These are phyloP conservation scores for Termitomyces sp. DNA, from an alignment of 768 basidiomycete species.

Conservation along the genomic window DNA sequence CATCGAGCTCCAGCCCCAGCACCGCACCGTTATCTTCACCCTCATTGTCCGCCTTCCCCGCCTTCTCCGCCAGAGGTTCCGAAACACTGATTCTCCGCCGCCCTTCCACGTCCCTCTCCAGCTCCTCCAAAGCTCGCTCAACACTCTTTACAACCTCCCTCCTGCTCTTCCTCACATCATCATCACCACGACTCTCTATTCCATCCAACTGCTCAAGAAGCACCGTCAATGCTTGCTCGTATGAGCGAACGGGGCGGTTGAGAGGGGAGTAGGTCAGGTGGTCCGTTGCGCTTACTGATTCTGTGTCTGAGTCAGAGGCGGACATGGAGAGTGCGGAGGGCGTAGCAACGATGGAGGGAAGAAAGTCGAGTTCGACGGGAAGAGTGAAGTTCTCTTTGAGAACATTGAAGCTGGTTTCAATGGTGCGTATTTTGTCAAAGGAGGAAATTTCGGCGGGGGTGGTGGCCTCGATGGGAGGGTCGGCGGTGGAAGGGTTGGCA, in stretches of 20 bases:
- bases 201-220: conserved; percentile 54
- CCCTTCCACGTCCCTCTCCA: conserved; percentile 43
- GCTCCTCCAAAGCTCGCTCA: conserved; percentile 49
- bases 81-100: conserved; percentile 18
- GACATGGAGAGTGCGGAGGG: conserved; percentile 8
- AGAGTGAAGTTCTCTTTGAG: conserved; percentile 32
- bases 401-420: conserved; percentile 33
- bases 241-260: conserved; percentile 56
- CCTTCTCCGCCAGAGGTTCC: not conserved
- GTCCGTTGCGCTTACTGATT: conserved; percentile 15
- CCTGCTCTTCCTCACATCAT: conserved; percentile 40
- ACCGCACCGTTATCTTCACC: not conserved
- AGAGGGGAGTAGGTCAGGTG: conserved; percentile 47
- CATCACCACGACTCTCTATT: conserved; percentile 55
- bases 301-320: conserved; percentile 7
- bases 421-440: conserved; percentile 23
- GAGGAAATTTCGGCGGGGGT: not conserved
- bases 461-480: not conserved
- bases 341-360: conserved; percentile 18
- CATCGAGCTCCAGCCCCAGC: not conserved
- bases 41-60: not conserved
- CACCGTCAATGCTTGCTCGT: conserved; percentile 52
- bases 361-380: conserved; percentile 35
- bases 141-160: conserved; percentile 51
- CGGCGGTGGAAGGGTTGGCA: not conserved